These are phyloP conservation scores for Lactifluus piperatus DNA, from an alignment of 768 basidiomycete species.

Conservation along the genomic window DNA sequence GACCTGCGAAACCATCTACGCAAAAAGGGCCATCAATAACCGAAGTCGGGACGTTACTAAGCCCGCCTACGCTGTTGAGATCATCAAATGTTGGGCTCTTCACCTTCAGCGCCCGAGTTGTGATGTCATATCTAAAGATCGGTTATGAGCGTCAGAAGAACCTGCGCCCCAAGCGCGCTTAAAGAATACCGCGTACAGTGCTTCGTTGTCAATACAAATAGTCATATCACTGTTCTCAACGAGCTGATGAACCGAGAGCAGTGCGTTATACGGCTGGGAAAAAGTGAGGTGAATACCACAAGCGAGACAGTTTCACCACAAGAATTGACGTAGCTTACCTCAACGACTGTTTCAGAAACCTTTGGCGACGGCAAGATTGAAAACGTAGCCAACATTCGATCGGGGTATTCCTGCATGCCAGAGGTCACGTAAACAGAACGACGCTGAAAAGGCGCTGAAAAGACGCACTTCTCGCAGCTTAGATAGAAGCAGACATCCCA, in stretches of 20 bases:
- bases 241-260: conserved; percentile 83
- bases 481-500: conserved; percentile 71
- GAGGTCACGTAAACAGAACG: conserved; percentile 19
- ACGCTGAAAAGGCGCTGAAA: background rate
- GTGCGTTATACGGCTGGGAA: conserved; percentile 66
- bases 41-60: background rate
- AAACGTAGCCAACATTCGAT: conserved; percentile 44
- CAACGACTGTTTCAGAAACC: conserved; percentile 44
- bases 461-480: conserved; percentile 70
- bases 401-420: conserved; percentile 47
- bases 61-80: conserved; percentile 52
- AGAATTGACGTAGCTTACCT: conserved; percentile 30
- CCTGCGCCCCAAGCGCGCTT: too few relatives aligned
- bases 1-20: conserved; percentile 69
- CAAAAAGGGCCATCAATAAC: background rate
- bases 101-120: conserved; percentile 54
- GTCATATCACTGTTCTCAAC: conserved; percentile 81
- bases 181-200: conserved; percentile 43
- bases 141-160: background rate
- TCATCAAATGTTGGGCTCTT: conserved; percentile 54
- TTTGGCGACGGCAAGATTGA: conserved; percentile 46
- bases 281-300: background rate
- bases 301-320: background rate
- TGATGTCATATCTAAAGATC: conserved; percentile 57
- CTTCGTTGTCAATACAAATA: conserved; percentile 83